Evolutionary conservation across 2,329 filamentous ascomycete species (phyloP).

Genomic region (Curvularia verruculosa): DNA sequence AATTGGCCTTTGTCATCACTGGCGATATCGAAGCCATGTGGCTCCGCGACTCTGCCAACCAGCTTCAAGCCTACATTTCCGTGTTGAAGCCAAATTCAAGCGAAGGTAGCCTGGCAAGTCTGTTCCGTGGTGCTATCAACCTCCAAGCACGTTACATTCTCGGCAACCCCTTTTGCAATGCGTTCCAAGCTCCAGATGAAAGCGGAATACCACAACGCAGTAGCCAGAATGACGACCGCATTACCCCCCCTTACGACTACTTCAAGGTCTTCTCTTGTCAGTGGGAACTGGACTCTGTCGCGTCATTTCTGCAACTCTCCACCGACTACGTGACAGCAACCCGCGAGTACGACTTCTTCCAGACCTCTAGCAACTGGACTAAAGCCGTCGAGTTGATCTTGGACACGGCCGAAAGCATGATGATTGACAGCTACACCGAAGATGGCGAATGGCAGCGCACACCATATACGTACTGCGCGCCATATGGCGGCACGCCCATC

Average conservation of each 20-base stretch:
- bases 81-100: constrained; percentile 59
- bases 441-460: constrained; percentile 53
- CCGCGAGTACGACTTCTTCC: constrained; percentile 55
- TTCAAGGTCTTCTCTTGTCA: constrained; percentile 58
- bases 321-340: constrained; percentile 56
- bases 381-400: constrained; percentile 52
- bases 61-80: constrained; percentile 71
- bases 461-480: constrained; percentile 55
- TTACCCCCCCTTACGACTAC: constrained; percentile 53
- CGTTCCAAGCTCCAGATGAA: constrained; percentile 59
- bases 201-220: constrained; percentile 50
- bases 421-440: constrained; percentile 54
- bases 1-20: constrained; percentile 65
- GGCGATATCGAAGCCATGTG: constrained; percentile 65
- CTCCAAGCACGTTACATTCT: constrained; percentile 72
- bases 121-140: constrained; percentile 75
- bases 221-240: constrained; percentile 49
- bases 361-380: constrained; percentile 53
- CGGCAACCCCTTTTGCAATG: constrained; percentile 61
- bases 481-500: constrained; percentile 53
- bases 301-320: constrained; percentile 57
- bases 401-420: constrained; percentile 54
- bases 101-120: constrained; percentile 61
- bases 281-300: constrained; percentile 60
- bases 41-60: constrained; percentile 65